Evolutionary conservation across 306 rosid species (phyloP), one percentile per base, ranked within the genome.

Genomic region (Vachellia pachyceras): DNA sequence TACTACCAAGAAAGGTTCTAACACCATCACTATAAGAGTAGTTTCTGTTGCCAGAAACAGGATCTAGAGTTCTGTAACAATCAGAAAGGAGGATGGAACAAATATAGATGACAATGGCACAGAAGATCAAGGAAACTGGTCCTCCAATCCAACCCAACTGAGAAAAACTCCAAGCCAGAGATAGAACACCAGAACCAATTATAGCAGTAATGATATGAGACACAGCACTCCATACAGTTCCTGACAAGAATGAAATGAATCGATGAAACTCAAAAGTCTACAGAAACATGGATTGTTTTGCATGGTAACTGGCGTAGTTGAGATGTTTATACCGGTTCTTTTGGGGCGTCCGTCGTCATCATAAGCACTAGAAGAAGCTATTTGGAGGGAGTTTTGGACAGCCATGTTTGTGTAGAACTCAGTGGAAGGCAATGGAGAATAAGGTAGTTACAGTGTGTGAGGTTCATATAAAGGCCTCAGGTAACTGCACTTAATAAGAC

Each of bases 201-300:
- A 89, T 85, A 54, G 89, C 93, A 40, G 93, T 87, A 12, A 89
- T 83, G 82, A 91, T 61, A 61, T 91, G 93, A 75, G 91, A 90
- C 76, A 85, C 85, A 29, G 83, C 84, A 70, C 75, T 84, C 82
- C 68, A 67, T 44, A 85, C 25, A 71, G 86, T 88, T 78, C 90
- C 90, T 89, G 84, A 33, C 49, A 58, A 77, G 42, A 70, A 72
- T 64, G 67, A 7, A 64, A 64, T 64, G 61, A 54, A 54, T 54
- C 11, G 4, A 49, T 72, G 72, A 55, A 73, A 3, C 71, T 61
- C n/a, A 22, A 12, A 22, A 13, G 22, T 55, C 11, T 10, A 22
- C 5, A 13, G 68, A 61, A 61, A 61, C 18, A 29, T 61, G 68
- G 41, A 61, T 61, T 61, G 40, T 61, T 4, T 61, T 58, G 65